Evolutionary conservation across 176 grass and related monocot species (phyloP).

Genomic region (Oryza meyeriana): DNA sequence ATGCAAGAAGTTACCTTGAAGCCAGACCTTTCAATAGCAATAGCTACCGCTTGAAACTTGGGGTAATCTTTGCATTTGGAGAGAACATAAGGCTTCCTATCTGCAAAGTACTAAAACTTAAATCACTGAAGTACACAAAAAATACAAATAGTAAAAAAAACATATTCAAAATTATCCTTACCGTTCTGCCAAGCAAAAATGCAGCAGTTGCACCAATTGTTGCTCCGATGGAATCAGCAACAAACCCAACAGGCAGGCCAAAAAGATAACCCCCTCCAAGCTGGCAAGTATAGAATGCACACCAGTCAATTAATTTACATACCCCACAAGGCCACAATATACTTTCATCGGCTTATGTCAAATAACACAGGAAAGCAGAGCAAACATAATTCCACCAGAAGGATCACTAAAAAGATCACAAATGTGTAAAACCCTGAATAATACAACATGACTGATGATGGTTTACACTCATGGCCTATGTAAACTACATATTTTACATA

Average conservation of each 20-base stretch:
- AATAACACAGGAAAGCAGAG: not conserved
- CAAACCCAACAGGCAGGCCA: constrained; percentile 86
- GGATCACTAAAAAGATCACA: not conserved
- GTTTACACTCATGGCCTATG: not conserved
- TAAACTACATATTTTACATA: not conserved
- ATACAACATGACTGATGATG: not conserved
- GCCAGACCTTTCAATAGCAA: constrained; percentile 97
- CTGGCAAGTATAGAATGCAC: constrained; percentile 42
- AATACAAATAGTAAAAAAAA: constrained; percentile 25
- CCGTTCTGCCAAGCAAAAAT: constrained; percentile 99
- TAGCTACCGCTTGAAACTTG: constrained; percentile 96
- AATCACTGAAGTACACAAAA: not conserved
- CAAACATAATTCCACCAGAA: not conserved
- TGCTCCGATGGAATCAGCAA: constrained; percentile 95
- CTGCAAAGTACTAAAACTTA: constrained; percentile 35
- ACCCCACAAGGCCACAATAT: not conserved
- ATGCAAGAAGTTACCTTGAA: constrained; percentile 75
- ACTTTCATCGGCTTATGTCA: not conserved
- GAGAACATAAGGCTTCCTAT: constrained; percentile 90
- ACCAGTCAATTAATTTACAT: constrained; percentile 3
- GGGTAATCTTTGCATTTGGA: constrained; percentile 95
- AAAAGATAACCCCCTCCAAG: constrained; percentile 99
- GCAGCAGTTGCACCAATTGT: constrained; percentile 96
- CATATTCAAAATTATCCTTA: constrained; percentile 31
- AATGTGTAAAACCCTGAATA: not conserved